Conservation (phyloP, 2,329 filamentous ascomycete species). For the Paraphoma chrysanthemicola region DNA sequence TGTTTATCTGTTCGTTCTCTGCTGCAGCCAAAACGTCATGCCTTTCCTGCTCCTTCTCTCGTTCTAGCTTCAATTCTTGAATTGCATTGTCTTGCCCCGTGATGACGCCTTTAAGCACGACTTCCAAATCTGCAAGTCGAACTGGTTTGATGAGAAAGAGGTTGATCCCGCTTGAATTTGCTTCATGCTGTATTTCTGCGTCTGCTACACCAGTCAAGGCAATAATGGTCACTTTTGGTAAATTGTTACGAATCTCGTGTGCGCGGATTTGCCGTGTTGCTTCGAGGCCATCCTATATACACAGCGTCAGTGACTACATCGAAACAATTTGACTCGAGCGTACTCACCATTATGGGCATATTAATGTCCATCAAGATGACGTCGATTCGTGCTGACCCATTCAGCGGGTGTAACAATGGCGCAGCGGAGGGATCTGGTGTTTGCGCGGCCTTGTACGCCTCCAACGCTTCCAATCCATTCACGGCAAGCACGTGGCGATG, state of each 20-base stretch:
- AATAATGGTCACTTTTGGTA: constrained; percentile 56
- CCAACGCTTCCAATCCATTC: constrained; percentile 47
- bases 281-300: constrained; percentile 44
- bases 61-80: constrained; percentile 19
- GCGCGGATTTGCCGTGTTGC: constrained; percentile 51
- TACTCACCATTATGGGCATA: constrained; percentile 40
- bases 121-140: constrained; percentile 52
- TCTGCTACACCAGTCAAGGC: constrained; percentile 62
- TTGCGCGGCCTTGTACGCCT: constrained; percentile 33
- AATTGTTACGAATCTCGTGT: constrained; percentile 53
- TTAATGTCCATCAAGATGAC: constrained; percentile 48
- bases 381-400: constrained; percentile 28
- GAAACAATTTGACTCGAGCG: not conserved
- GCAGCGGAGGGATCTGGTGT: constrained; percentile 6
- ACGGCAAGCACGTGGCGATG: constrained; percentile 41
- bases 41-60: constrained; percentile 1
- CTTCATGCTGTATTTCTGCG: constrained; percentile 57
- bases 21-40: not conserved
- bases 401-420: not conserved
- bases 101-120: constrained; percentile 45
- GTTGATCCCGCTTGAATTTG: constrained; percentile 61
- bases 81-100: constrained; percentile 35
- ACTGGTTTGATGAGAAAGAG: constrained; percentile 64
- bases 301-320: too few species aligned
- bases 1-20: not conserved